Evolutionary conservation across 345 rosid species (phyloP), one percentile per base, ranked within the genome.

Genomic region (Lepidium sativum): DNA sequence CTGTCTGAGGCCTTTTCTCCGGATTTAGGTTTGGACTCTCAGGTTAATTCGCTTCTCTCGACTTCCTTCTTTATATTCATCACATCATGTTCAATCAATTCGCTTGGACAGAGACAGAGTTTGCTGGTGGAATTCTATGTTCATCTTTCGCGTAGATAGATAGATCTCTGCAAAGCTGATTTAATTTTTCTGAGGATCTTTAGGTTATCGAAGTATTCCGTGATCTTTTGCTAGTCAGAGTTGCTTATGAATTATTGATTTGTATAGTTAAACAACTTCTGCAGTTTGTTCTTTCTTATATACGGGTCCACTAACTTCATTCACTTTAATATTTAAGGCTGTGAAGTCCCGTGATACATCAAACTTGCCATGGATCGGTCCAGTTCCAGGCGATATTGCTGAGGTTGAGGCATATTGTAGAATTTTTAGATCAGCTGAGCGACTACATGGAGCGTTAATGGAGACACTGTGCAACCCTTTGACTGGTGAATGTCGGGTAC

Each of bases 331-430:
- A 51, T 64, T 58, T 52, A 74, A 77, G 78, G 63, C 74, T 33
- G 53, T 73, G 62, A 78, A 83, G 69, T 79, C 92, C 52, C 80
- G 71, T 8, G 98, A 86, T 72, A 58, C 42, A 4, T 82, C 91
- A n/a, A 85, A 82, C 79, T 60, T 82, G 76, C 88, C 80, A 16
- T 86, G 98, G 98, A 69, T 83, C 58, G 98, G 98, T 69, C 98
- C 97, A 18, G 75, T 92, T 57, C 97, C 98, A 38, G 97, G 98
- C 13, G 98, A 92, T 49, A 89, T 92, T 65, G 96, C 99, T 43
- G 99, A 92, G 78, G 81, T 92, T 25, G 97, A 92, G 78, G 96
- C 99, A 10, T 92, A 92, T 58, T 92, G 99, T 77, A 82, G 99
- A 63, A 87, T 89, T 29, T 92, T 92, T 58, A 81, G 97, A 79